Evolutionary conservation across 2,329 filamentous ascomycete genomes (phyloP).

Genomic region (Aspergillus tamarii): DNA sequence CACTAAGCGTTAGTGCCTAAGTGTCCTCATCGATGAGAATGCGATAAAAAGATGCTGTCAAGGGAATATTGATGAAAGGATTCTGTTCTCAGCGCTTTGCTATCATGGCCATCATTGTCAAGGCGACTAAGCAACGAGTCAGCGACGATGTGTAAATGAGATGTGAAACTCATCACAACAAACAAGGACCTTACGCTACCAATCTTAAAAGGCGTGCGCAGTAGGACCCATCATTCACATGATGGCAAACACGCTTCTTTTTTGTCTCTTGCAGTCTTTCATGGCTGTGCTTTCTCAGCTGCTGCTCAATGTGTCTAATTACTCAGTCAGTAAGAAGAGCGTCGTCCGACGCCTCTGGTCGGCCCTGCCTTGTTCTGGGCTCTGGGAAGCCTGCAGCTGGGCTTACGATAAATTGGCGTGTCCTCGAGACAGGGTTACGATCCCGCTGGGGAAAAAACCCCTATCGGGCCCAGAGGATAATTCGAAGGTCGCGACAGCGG

Average conservation of each 20-base stretch:
- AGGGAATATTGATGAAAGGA: background rate
- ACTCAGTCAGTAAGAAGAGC: background rate
- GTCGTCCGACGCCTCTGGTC: background rate
- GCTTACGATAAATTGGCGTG: background rate
- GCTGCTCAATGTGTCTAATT: background rate
- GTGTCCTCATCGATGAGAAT: background rate
- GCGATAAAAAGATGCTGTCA: background rate
- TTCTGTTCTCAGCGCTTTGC: background rate
- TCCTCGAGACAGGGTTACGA: background rate
- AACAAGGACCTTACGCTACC: background rate
- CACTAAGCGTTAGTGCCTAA: background rate
- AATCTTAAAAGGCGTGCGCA: background rate
- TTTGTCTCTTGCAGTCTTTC: background rate
- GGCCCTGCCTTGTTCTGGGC: background rate
- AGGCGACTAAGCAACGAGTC: constrained; percentile 14
- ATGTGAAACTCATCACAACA: background rate
- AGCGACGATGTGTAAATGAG: background rate
- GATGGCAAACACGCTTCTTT: background rate
- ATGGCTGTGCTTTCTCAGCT: background rate
- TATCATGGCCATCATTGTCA: background rate
- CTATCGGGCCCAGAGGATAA: background rate
- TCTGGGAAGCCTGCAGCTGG: background rate
- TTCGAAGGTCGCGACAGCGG: background rate
- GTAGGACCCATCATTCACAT: background rate
- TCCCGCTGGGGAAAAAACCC: background rate